Conservation (phyloP, 345 rosid species). For the Arabis hirsuta region DNA sequence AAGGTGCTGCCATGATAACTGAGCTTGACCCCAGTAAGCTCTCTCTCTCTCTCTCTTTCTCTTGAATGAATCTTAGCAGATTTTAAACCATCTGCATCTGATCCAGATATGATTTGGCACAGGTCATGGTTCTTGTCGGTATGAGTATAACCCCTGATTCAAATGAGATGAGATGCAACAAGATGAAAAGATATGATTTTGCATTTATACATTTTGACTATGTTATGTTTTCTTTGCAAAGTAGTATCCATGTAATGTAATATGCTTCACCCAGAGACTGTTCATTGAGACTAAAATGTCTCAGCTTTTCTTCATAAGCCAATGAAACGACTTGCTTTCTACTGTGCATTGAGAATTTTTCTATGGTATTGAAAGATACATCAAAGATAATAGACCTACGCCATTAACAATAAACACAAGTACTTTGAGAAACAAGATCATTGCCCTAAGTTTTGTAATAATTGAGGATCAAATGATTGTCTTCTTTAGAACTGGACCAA, state of each 20-base stretch:
- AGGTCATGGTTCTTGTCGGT: conserved; percentile 45
- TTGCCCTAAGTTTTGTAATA: too few relatives aligned
- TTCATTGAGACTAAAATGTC: conserved; percentile 1
- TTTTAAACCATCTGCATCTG: conserved; percentile 18
- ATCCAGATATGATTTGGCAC: conserved; percentile 18
- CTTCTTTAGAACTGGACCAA: too few relatives aligned
- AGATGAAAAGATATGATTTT: conserved; percentile 30
- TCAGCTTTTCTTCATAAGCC: conserved; percentile 12
- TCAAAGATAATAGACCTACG: too few relatives aligned
- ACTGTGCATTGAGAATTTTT: conserved; percentile 13
- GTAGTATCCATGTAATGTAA: not conserved
- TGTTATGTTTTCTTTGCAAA: conserved; percentile 13
- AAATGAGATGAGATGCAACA: conserved; percentile 1
- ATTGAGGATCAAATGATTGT: too few relatives aligned
- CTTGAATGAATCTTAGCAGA: not conserved
- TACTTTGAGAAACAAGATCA: too few relatives aligned
- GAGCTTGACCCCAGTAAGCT: conserved; percentile 79
- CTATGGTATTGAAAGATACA: not conserved
- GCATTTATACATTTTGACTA: conserved; percentile 1
- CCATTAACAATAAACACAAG: too few relatives aligned
- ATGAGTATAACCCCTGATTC: conserved; percentile 39
- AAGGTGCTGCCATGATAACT: conserved; percentile 72
- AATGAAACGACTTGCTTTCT: conserved; percentile 10
- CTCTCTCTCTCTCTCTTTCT: conserved; percentile 7
- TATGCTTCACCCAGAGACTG: not conserved